These are phyloP conservation scores for Mariannaea elegans DNA, from an alignment of 2,329 filamentous ascomycete species.

Conservation along the genomic window DNA sequence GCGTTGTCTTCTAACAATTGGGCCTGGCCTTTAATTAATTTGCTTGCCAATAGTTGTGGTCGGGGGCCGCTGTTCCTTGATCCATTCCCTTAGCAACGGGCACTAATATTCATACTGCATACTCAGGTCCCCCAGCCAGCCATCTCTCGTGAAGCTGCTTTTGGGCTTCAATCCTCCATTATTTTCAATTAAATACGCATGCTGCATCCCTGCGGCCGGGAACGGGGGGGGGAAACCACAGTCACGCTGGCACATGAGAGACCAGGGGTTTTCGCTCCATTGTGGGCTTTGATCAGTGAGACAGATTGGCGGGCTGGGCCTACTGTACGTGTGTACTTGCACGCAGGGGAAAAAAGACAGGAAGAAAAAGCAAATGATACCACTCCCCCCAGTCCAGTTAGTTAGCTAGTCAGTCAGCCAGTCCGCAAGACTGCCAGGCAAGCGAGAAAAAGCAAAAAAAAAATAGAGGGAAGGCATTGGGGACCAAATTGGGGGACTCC, in stretches of 20 bases:
- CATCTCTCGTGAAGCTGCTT: constrained; percentile 6
- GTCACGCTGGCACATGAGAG: constrained; percentile 10
- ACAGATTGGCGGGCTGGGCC: constrained; percentile 1
- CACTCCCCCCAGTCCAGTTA: no score
- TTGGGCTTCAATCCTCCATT: background rate
- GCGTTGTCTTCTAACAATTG: background rate
- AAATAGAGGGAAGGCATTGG: constrained; percentile 12
- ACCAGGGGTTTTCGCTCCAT: background rate
- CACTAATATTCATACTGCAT: background rate
- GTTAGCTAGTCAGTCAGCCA: no score
- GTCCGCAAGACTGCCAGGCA: no score
- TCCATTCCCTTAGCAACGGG: constrained; percentile 3
- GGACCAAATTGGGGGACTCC: constrained; percentile 27
- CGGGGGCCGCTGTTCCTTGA: background rate
- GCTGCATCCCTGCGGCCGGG: constrained; percentile 13
- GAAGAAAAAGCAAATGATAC: no score
- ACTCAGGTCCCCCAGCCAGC: constrained; percentile 2
- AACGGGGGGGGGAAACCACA: background rate
- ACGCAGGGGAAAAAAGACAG: no score
- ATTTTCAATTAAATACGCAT: constrained; percentile 1
- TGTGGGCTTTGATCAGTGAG: background rate
- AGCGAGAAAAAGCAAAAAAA: constrained; percentile 11
- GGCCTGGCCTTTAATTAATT: no score
- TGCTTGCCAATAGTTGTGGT: background rate
- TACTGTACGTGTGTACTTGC: no score